Evolutionary conservation across 768 basidiomycete genomes (phyloP), one percentile per base, ranked within the genome.

Genomic region (Xerocomellus chrysenteron): DNA sequence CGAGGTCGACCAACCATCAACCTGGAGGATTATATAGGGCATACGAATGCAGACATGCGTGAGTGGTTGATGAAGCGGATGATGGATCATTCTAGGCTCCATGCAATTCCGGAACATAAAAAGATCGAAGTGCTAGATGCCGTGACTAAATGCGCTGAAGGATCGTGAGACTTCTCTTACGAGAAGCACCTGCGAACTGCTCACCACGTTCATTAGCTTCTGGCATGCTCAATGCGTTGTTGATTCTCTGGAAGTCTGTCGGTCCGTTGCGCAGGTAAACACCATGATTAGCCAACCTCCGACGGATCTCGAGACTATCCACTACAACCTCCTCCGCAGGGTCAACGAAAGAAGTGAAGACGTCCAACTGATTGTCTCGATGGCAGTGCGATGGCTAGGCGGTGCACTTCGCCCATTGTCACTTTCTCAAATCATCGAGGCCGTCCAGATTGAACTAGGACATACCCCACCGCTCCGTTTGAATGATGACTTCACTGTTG

Each of bases 161-260:
- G 68, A 26, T 70, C 59, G 68, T 68, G 37, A 59, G 68, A 6
- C 28, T 24, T 52, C 17, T 8, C 35, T 16, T 36, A 10, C 39
- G 9, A 40, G 24, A 48, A 24, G 21, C 10, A 14, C 28, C 24
- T 11, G 17, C 6, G 32, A 39, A 30, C 1, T 32, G 30, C 24
- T 65, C 17, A 59, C 33, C 43, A n/a, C 11, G 33, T 21, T 17
- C 21, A 14, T 46, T 35, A 68, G 68, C 24, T 68, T 68, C 32
- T 69, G 68, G 65, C 61, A 61, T 35, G 68, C 65, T n/a, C 68
- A 70, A 32, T 68, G 68, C 45, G 9, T 65, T 13, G 36, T 68
- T 13, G 68, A 68, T 54, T 70, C 68, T 19, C 47, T 69, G 36
- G 66, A 60, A 39, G 52, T 56, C 24, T 69, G 68, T 50, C 66